Evolutionary conservation across 2,329 filamentous ascomycete genomes (phyloP), one percentile per base, ranked within the genome.

Genomic region (Calonectria pauciramosa): DNA sequence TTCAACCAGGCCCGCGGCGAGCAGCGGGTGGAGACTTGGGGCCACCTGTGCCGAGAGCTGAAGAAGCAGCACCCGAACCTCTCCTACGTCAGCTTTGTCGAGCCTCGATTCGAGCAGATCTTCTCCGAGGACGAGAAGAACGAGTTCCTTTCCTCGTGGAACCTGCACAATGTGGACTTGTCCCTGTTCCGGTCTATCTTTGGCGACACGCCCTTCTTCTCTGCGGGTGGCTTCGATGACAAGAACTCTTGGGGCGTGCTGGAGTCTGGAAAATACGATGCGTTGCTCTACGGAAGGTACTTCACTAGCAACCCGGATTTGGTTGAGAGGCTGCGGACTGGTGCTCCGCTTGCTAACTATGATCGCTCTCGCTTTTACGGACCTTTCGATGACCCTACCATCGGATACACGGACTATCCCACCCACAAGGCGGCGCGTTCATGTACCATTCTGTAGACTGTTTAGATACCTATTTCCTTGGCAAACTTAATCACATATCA

Each of bases 41-140:
- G 85, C 3, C 82, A 87, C 74, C 83, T 91, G 8, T 90, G 88
- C 74, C 82, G 83, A 51, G 83, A 88, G 73, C 78, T 91, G 74
- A 91, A 91, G 80, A 79, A 80, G 63, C 78, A 80, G 7, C 82
- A 85, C 13, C 87, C 87, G 0, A 77, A 81, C 5, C 80, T 91
- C n/a, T 87, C 87, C 3, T 91, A 91, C 75, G 87, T 91, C 20
- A 89, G 87, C 82, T 89, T 91, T 56, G 85, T 91, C 63, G 90
- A 91, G 81, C 89, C 89, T 75, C 85, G 87, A 20, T 91, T 86
- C 78, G 89, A 91, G 72, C 89, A 91, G 79, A 86, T 91, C 47
- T 86, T 88, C 76, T 88, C 85, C 36, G 81, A 84, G 18, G 80
- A 83, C 14, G 87, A 90, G 77, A 90, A 91, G 77, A 86, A 89